Evolutionary conservation across 225 moss, liverwort and hornwort species (phyloP), one percentile per base, ranked within the genome.

Genomic region (Anthoceros angustus): DNA sequence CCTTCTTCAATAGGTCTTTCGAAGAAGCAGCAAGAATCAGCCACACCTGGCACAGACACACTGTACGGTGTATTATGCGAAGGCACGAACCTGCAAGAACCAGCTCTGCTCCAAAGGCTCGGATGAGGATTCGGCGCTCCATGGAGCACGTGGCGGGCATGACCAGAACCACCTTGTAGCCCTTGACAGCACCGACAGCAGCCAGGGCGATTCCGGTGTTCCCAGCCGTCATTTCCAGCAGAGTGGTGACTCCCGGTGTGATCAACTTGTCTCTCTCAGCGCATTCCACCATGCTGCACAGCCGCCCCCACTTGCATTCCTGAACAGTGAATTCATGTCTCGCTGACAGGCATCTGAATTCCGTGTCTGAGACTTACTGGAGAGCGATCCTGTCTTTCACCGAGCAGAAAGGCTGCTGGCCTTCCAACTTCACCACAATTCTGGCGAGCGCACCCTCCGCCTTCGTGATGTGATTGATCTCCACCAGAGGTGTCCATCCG

Each of bases 331-430:
- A 26, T 25, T 23, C 23, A 26, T 4, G 25, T 10, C 61, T 20
- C 26, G 21, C 2, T n/a, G 3, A 43, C 41, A 7, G 21, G 2
- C 43, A 25, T 49, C 12, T 8, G 39, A 50, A 15, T 0, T 55
- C 55, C 23, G n/a, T 18, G n/a, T 18, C 46, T 55, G n/a, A 55
- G 5, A 32, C 41, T 71, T 74, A 92, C 92, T 76, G 74, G 42
- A 90, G 80, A 16, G 76, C 90, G 41, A 90, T 88, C 75, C 94
- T 86, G 70, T 91, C 90, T 63, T 95, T 95, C 61, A 95, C 90
- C 41, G 94, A 95, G 46, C 83, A 86, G 23, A 86, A 83, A 11
- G 94, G 94, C 67, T 86, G 90, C 20, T 88, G 69, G 25, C 74
- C 71, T 69, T 95, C 94, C 74, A 91, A 15, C 69, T 95, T 95